Evolutionary conservation across 2,329 filamentous ascomycete genomes (phyloP).

Genomic region (Nannizziopsis barbatae): DNA sequence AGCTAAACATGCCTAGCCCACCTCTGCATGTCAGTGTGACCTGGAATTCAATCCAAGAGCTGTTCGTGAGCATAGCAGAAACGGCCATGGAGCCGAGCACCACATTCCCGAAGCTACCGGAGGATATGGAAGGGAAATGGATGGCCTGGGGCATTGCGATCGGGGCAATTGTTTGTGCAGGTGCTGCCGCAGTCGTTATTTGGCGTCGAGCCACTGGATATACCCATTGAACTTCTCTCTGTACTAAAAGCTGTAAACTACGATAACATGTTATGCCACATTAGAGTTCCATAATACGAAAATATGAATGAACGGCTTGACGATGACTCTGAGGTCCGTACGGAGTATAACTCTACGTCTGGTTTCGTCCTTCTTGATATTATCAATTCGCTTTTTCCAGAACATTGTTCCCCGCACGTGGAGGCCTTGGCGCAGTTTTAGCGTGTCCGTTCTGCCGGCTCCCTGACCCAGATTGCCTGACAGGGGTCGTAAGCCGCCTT

Average conservation of each 20-base stretch:
- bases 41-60: constrained; percentile 85
- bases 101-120: constrained; percentile 80
- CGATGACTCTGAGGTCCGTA: no score
- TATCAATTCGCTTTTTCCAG: no score
- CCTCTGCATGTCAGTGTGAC: constrained; percentile 90
- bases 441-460: no score
- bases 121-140: constrained; percentile 64
- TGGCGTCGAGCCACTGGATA: constrained; percentile 43
- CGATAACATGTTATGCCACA: neutral
- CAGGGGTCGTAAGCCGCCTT: no score
- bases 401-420: no score
- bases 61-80: constrained; percentile 86
- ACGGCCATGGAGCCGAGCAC: constrained; percentile 80
- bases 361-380: no score
- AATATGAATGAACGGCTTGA: no score
- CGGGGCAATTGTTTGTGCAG: constrained; percentile 55
- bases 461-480: no score
- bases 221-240: constrained; percentile 16
- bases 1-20: constrained; percentile 68
- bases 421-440: no score
- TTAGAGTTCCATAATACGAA: no score
- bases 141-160: constrained; percentile 77
- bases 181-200: constrained; percentile 48
- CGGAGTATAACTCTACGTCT: no score
- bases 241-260: neutral